Evolutionary conservation across 345 rosid species (phyloP), one percentile per base, ranked within the genome.

Genomic region (Salix udensis): DNA sequence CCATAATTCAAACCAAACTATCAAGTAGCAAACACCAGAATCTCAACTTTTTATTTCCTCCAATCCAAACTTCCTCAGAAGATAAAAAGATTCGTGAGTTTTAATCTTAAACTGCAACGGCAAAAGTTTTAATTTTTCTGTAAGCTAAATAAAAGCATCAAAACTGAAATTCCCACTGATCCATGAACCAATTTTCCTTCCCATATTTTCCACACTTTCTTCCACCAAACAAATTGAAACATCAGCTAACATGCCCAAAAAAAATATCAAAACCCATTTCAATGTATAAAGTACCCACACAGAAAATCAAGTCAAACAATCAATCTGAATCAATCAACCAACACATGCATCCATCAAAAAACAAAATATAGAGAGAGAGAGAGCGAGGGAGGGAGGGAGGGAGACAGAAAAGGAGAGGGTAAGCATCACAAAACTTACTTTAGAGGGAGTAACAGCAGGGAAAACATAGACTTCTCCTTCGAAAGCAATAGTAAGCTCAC

Each of bases 381-480:
- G 36, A 34, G 36, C 2, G 30, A 28, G 31, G 28, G 30, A 30
- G 30, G 5, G 34, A 31, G 34, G 31, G 31, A 30, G 31, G 31
- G 31, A 30, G 31, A 2, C 31, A 30, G 31, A 3, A 3, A 30
- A 30, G 31, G 31, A 30, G 31, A 30, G 31, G 31, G 31, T 30
- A 30, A 3, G 31, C 31, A 69, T 31, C 15, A 1, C 13, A 81
- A 30, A 14, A n/a, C 31, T 18, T 44, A 86, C 89, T 84, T 84
- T 84, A 21, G 82, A 76, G 31, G 84, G 79, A 30, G 84, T 80
- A 75, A 86, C 87, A 1, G 84, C 73, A 5, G 89, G 87, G 77
- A 86, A 86, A 60, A 86, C 86, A 74, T 80, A 86, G 72, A 86
- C 87, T 76, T 86, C 87, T 26, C 89, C 89, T 75, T 86, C 87